Conservation (phyloP, 495 filamentous ascomycete genomes). For the Penicillium paxilli region DNA sequence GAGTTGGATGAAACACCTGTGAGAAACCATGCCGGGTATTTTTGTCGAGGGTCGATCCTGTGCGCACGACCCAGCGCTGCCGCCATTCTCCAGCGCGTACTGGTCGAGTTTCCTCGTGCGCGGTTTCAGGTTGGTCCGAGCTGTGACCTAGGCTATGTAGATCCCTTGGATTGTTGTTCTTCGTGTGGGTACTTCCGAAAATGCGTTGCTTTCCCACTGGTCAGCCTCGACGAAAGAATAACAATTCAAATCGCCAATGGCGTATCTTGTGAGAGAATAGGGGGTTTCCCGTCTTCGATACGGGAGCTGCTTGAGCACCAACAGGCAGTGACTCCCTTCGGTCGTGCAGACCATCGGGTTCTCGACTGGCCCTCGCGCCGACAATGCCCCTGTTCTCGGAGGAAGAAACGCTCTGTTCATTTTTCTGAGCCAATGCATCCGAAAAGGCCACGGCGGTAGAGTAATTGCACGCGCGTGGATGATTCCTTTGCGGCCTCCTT, state of each 20-base stretch:
- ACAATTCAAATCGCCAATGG: background rate
- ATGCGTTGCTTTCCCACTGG: background rate
- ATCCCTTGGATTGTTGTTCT: background rate
- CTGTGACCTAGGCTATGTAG: background rate
- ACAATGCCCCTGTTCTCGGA: background rate
- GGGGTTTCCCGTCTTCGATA: background rate
- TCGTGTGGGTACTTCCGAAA: background rate
- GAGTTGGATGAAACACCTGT: constrained; percentile 16
- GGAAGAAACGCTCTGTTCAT: background rate
- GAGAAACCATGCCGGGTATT: background rate
- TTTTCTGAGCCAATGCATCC: background rate
- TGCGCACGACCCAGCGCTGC: background rate
- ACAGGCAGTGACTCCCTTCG: background rate
- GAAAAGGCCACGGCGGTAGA: background rate
- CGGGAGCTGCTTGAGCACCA: background rate
- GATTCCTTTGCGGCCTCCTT: background rate
- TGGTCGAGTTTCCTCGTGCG: background rate
- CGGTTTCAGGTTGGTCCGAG: background rate
- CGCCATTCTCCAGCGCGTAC: background rate
- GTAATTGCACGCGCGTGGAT: too few relatives aligned
- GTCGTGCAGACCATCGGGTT: background rate
- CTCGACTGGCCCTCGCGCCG: background rate
- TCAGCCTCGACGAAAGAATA: background rate
- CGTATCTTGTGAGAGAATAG: background rate
- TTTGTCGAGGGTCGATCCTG: constrained; percentile 12